Percentiles rank a stretch among this genome's conserved stretches.
Conservation (phyloP, 78 protist species). For the Dictyostelium discoideum region DNA sequence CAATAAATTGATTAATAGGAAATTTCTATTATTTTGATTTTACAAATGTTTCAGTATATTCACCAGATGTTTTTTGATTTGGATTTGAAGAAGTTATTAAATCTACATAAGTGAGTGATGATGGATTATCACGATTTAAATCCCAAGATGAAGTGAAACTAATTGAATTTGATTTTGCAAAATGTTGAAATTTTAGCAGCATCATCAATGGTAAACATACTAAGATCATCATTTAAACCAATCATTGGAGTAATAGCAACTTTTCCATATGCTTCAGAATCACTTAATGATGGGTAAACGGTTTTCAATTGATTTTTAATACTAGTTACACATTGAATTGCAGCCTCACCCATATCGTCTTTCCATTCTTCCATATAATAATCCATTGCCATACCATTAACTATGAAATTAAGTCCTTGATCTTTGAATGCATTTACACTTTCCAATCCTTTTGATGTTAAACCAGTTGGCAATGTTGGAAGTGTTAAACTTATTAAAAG, state of each 20-base stretch:
- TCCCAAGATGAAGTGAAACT: neutral
- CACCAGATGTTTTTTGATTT: neutral
- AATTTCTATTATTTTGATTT: neutral
- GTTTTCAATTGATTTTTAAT: neutral
- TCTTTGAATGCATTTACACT: neutral
- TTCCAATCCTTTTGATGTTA: neutral
- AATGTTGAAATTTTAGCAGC: neutral
- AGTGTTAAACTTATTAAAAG: neutral
- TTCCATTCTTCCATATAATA: neutral
- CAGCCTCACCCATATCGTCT: neutral
- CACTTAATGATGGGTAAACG: neutral
- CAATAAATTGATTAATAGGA: too few species aligned
- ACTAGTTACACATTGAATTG: neutral
- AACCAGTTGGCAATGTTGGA: neutral
- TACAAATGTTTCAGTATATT: neutral
- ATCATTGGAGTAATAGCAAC: constrained; percentile 12
- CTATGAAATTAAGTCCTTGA: neutral
- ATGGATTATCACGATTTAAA: constrained; percentile 9
- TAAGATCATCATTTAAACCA: neutral
- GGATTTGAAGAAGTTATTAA: neutral
- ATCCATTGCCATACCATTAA: constrained; percentile 2
- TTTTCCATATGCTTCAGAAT: neutral
- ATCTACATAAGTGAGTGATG: neutral
- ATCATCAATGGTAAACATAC: neutral
- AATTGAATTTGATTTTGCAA: neutral